Conservation (phyloP, 2,329 filamentous ascomycete genomes). For the Penicillium oxalicum region DNA sequence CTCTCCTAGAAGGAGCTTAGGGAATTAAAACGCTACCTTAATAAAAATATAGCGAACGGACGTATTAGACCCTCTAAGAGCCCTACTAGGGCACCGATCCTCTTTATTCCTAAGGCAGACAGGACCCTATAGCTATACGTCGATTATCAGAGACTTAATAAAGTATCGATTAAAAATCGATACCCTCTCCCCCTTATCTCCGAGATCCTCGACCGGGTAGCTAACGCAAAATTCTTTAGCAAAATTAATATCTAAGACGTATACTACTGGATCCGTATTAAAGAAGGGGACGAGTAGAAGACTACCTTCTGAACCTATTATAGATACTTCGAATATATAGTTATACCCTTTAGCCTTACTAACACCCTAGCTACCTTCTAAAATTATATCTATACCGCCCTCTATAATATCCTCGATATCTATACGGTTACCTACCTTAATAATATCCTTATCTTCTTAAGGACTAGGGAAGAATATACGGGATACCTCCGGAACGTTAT, state of each 20-base stretch:
- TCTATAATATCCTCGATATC: no score
- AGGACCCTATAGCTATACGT: background rate
- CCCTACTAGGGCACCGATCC: background rate
- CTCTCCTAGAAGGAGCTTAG: background rate
- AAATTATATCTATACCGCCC: no score
- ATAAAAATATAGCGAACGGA: background rate
- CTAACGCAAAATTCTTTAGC: no score
- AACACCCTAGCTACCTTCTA: no score
- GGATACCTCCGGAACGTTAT: background rate
- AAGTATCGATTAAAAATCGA: background rate
- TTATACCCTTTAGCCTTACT: no score
- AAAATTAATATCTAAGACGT: no score
- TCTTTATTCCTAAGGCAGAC: constrained; percentile 1
- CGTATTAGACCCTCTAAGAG: background rate
- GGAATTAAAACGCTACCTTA: background rate
- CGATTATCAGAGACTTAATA: background rate
- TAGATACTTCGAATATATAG: no score
- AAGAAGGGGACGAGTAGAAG: no score
- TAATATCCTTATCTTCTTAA: background rate
- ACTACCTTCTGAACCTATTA: no score
- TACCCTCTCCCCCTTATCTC: background rate
- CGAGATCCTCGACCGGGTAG: background rate
- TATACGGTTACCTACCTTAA: no score
- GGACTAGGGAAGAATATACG: background rate
- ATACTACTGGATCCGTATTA: no score